Evolutionary conservation across 192 early-diverging fungal genomes (phyloP).

Genomic region (Entomortierella chlamydospora): DNA sequence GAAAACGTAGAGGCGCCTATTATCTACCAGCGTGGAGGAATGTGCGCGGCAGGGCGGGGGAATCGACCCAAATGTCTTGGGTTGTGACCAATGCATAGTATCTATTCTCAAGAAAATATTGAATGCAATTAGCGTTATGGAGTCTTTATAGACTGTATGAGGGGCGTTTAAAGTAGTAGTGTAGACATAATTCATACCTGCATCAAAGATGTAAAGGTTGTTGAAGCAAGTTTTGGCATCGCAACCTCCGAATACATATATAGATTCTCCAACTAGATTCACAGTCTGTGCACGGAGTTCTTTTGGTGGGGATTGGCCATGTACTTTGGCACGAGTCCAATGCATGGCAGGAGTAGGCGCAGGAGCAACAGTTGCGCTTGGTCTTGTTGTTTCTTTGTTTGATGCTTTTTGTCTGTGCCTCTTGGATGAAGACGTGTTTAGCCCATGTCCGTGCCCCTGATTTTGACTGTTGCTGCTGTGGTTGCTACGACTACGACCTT

Average conservation of each 20-base stretch:
- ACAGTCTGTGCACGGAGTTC: slow-evolving; percentile 83
- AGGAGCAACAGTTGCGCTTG: slow-evolving; percentile 53
- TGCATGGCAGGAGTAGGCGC: slow-evolving; percentile 86
- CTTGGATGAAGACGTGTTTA: slow-evolving; percentile 6
- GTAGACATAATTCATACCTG: slow-evolving; percentile 50
- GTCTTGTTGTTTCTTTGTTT: slow-evolving; percentile 20
- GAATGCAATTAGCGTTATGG: neutral
- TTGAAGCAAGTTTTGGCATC: slow-evolving; percentile 79
- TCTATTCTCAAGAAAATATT: slow-evolving; percentile 55
- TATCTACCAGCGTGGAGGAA: slow-evolving; percentile 76
- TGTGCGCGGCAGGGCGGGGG: slow-evolving; percentile 88
- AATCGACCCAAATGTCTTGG: slow-evolving; percentile 72
- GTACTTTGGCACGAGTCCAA: slow-evolving; percentile 74
- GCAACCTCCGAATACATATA: slow-evolving; percentile 92
- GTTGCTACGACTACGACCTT: neutral
- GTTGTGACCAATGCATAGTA: slow-evolving; percentile 83
- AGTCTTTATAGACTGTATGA: neutral
- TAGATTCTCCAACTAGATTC: slow-evolving; percentile 75
- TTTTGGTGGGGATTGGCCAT: slow-evolving; percentile 70
- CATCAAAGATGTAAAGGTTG: slow-evolving; percentile 84
- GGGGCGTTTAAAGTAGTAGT: too few species aligned
- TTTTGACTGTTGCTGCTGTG: neutral
- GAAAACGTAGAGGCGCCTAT: slow-evolving; percentile 74
- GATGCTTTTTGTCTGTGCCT: slow-evolving; percentile 16
- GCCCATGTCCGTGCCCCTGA: neutral